Base-by-base conservation (phyloP, 345 rosid species). In the Sonneratia alba region DNA sequence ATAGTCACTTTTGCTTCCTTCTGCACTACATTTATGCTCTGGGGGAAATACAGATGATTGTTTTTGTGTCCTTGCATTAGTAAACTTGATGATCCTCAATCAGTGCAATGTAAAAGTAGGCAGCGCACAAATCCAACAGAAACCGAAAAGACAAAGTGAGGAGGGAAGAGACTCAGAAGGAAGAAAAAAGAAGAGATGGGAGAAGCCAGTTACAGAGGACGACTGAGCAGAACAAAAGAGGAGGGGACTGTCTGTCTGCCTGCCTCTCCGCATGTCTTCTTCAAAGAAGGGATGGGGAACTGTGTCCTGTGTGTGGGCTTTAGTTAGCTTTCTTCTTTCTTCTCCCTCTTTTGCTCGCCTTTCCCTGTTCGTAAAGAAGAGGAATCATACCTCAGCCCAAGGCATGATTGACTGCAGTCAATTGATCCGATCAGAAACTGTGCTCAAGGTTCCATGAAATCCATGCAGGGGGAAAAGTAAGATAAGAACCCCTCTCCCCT, bases 241-340 rank as follows among this genome's bases (percentile, higher is more conserved):
- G 75, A 73, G 32, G 32, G 32, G 80, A 19, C 75, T 85, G 88
- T 87, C 89, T 81, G 87, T 83, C 81, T 80, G 32, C 32, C 32
- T 27, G 32, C 32, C 32, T 27, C 32, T 27, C 32, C 32, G 32
- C 32, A 27, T 42, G 45, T 42, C 45, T 42, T 0, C 10, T 42
- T 42, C 7, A 42, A 42, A 4, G 84, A 85, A 85, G 77, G 75
- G 82, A 80, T 77, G 73, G 87, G 84, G 34, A 22, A 57, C 63
- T 57, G 63, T 57, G 63, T 57, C 63, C 63, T 22, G 24, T 57
- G 68, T 72, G 84, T 47, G 51, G 3, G 51, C 51, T 47, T 47
- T 47, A 47, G 13, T 47, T 47, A 8, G 51, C 51, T 47, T 13
- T 47, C 15, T 47, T 13, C 15, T 47, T 47, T 47, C 51, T 47